Evolutionary conservation across 371 early-diverging fungal species (phyloP).

Genomic region (Saksenaea vasiformis): DNA sequence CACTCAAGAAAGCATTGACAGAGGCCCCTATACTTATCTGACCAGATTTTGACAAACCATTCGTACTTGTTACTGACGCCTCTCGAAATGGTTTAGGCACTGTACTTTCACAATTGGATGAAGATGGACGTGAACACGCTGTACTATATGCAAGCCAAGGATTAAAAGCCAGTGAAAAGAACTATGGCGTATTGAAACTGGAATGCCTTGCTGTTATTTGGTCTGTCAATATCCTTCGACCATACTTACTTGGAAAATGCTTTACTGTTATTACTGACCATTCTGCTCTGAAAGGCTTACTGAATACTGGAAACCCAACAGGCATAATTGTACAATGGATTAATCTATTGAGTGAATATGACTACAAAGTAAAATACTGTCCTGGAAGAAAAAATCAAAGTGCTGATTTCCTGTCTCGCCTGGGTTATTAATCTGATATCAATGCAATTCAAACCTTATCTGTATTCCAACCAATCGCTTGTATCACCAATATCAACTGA

Average conservation of each 20-base stretch:
- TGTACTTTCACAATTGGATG: constrained; percentile 38
- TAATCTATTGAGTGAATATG: constrained; percentile 29
- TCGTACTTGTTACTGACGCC: constrained; percentile 51
- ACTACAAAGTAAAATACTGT: constrained; percentile 33
- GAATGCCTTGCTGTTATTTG: constrained; percentile 53
- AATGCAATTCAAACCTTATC: too few species aligned
- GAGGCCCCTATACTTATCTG: constrained; percentile 24
- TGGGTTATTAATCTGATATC: too few species aligned
- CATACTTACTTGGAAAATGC: constrained; percentile 33
- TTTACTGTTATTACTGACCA: constrained; percentile 39
- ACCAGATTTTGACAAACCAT: constrained; percentile 30
- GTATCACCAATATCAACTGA: too few species aligned
- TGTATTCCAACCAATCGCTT: too few species aligned
- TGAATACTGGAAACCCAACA: constrained; percentile 23
- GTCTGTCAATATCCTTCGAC: constrained; percentile 42
- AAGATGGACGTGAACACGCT: constrained; percentile 28
- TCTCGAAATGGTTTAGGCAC: constrained; percentile 48
- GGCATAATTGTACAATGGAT: constrained; percentile 43
- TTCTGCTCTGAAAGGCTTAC: constrained; percentile 44
- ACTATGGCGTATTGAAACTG: constrained; percentile 54
- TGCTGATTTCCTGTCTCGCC: constrained; percentile 54
- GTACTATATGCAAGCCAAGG: constrained; percentile 43
- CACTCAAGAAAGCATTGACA: constrained; percentile 35
- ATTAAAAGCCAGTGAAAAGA: constrained; percentile 30
- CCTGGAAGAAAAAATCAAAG: constrained; percentile 38